Evolutionary conservation across 768 basidiomycete species (phyloP).

Genomic region (Amanita jacksonii): DNA sequence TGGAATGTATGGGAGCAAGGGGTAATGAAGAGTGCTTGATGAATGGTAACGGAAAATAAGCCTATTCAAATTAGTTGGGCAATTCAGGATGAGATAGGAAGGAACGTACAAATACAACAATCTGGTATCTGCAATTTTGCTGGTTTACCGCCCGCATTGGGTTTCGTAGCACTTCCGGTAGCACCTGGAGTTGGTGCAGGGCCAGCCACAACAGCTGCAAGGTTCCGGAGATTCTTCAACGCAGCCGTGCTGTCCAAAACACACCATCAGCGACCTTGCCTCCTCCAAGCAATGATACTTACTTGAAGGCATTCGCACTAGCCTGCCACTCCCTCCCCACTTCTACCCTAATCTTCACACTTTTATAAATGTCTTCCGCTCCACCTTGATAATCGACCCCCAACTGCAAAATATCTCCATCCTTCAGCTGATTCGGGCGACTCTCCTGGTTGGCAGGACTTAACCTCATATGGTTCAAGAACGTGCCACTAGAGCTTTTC

Average conservation of each 20-base stretch:
- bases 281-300: conserved; percentile 12
- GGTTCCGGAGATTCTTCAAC: conserved; percentile 72
- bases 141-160: conserved; percentile 12
- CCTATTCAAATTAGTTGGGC: conserved; percentile 17
- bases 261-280: not conserved
- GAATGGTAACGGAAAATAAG: conserved; percentile 83
- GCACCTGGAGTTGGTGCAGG: conserved; percentile 23
- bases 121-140: conserved; percentile 49
- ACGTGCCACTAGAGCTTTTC: conserved; percentile 84
- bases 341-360: conserved; percentile 93
- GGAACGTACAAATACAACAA: conserved; percentile 81
- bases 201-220: conserved; percentile 20
- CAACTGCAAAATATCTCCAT: conserved; percentile 90
- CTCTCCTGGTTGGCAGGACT: conserved; percentile 77
- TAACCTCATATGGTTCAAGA: conserved; percentile 91
- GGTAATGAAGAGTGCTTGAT: conserved; percentile 94
- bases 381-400: conserved; percentile 98
- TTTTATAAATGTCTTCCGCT: conserved; percentile 93
- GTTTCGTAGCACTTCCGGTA: not conserved
- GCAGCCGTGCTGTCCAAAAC: conserved; percentile 40
- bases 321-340: conserved; percentile 86
- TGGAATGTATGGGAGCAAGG: conserved; percentile 96
- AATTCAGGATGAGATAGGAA: not conserved
- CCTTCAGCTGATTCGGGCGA: conserved; percentile 68
- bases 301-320: conserved; percentile 88